Base-by-base conservation (phyloP, 352 stramenopile genomes). In the Pythium coloratum region DNA sequence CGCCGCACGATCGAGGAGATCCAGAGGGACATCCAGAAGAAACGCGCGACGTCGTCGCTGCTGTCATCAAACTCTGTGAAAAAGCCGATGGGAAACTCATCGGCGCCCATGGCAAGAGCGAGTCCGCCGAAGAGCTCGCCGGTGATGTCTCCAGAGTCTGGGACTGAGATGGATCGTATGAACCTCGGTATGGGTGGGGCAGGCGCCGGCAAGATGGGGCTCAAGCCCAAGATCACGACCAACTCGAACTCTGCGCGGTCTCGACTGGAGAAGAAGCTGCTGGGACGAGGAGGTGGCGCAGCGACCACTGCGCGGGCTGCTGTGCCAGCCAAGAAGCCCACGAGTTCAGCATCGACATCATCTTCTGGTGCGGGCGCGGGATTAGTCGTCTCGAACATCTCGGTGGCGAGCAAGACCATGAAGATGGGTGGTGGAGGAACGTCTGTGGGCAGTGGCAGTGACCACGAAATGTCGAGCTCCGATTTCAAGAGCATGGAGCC, bases 1-100 rank as follows among this genome's bases (percentile, higher is more conserved):
- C 84, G 88, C 61, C 85, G 88, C 24, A 93, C 88, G n/a, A 95
- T 95, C 61, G 88, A 95, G 53, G 84, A 95, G 67, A 95, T 95
- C 59, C 88, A 95, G 61, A 74, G 84, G 56, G 88, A 95, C 60
- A 63, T 95, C 24, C 70, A 84, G 53, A 89, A 82, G 60, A 94
- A 90, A 58, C 76, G 82, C 7, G 72, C 54, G 20, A 33, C 46
- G 24, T 40, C 55, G 13, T 62, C 58, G 4, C 44, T 32, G 16
- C 28, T 28, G 14, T 55, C 55, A 6, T 55, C 55, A 2, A 34
- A 49, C 53, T 61, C 30, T 28, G 42, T 59, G n/a, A 81, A 81
- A 49, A 86, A 84, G 57, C 76, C 74, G 0, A 20, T 67, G 8
- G 36, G 51, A 0, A 42, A 13, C n/a, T 30, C 46, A n/a, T 53